Base-by-base conservation (phyloP, 345 rosid genomes). In the Alliaria petiolata region DNA sequence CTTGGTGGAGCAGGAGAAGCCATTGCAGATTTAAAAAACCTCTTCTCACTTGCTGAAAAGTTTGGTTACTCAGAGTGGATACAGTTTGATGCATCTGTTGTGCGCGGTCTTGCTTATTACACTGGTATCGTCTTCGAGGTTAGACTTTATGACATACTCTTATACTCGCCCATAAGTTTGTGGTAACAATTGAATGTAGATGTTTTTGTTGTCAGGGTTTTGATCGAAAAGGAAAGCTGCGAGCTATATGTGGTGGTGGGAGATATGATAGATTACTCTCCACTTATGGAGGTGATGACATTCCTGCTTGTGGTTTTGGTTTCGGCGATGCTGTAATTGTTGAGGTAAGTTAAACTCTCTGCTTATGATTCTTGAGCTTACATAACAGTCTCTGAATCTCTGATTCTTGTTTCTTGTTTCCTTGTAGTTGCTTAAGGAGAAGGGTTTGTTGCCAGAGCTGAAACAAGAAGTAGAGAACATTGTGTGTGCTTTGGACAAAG, bases 51-150 rank as follows among this genome's bases (percentile, higher is more conserved):
- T 58, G 95, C 90, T 72, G 98, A 93, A 79, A 87, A 81, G 73
- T 91, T 85, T 77, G 98, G 97, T 57, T 91, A 84, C 70, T 84
- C 91, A 6, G 91, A 91, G 51, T 93, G 98, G 97, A 87, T 93
- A 76, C 95, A 89, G 75, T 91, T 93, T 85, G 98, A 93, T 76
- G 97, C 96, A 65, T 93, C 98, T 28, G 79, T 91, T 70, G 98
- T 93, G 28, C 96, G 98, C 34, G 98, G 98, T 71, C 95, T 91
- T 64, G 92, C 98, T 64, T 93, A 93, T 85, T 91, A 93, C 84
- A 93, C 98, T 43, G 96, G 97, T 57, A 84, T 93, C 47, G 98
- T 93, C 40, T 93, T 93, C 16, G 98, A 93, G 98, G 98, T 93
- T 68, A 84, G 86, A 63, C 28, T 17, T 69, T 63, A 14, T 71